Evolutionary conservation across 768 basidiomycete genomes (phyloP).

Genomic region (Serpula lacrymans): DNA sequence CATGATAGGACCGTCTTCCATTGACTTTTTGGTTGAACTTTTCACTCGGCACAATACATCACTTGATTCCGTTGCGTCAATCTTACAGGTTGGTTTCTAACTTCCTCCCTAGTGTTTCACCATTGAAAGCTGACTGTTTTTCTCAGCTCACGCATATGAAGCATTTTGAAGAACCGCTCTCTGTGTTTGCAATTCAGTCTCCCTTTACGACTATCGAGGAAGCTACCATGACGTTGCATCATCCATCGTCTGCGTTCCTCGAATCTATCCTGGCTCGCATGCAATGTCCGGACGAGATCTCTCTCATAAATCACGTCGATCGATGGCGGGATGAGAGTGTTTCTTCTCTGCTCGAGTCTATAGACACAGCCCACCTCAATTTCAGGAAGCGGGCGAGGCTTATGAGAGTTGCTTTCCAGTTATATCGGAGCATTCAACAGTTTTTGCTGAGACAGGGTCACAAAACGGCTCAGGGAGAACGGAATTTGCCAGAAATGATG

Average conservation of each 20-base stretch:
- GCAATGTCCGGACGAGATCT: conserved; percentile 14
- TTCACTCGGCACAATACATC: conserved; percentile 55
- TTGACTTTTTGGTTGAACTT: conserved; percentile 58
- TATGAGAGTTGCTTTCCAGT: conserved; percentile 45
- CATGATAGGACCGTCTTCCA: conserved; percentile 53
- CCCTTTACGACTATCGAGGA: background rate
- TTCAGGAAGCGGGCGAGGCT: conserved; percentile 30
- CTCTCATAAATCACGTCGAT: conserved; percentile 11
- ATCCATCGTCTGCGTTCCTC: conserved; percentile 30
- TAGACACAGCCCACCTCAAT: conserved; percentile 36
- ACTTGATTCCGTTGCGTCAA: conserved; percentile 51
- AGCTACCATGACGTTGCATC: conserved; percentile 14
- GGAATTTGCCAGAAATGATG: conserved; percentile 38
- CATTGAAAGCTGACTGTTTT: conserved; percentile 1
- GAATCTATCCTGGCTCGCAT: conserved; percentile 36
- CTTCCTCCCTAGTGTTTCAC: background rate
- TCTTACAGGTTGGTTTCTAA: conserved; percentile 51
- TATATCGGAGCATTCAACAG: conserved; percentile 41
- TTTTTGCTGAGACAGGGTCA: conserved; percentile 44
- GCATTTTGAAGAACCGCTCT: conserved; percentile 65
- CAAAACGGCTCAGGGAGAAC: conserved; percentile 30
- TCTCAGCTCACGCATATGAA: conserved; percentile 61
- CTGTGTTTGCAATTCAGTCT: conserved; percentile 30
- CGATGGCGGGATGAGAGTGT: conserved; percentile 26
- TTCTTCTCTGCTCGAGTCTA: conserved; percentile 25